Base-by-base conservation (phyloP, 306 rosid species). In the Malus orientalis region DNA sequence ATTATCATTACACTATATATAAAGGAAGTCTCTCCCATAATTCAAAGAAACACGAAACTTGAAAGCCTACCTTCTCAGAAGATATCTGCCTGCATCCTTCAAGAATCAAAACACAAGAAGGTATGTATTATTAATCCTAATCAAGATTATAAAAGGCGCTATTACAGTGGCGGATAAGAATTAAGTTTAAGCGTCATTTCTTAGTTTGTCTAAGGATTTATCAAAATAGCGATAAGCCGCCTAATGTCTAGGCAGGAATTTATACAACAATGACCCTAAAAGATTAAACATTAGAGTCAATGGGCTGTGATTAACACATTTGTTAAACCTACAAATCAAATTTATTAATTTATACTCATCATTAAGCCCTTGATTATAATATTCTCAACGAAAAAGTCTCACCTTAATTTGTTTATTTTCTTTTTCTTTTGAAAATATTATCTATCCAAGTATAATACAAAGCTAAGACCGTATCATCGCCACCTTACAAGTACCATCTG, bases 151-250 rank as follows among this genome's bases (percentile, higher is more conserved):
- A 38, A 38, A 7, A 38, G 42, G 9, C 2, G 42, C 42, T 38
- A 38, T 10, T 38, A 38, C 9, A 1, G 10, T 0, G 10, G 10
- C 2, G 0, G 42, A 38, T 9, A 38, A 38, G 10, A 38, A 38
- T 7, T 9, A 38, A 2, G 10, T 7, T 1, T 38, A 38, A 0
- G 0, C 10, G 2, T 0, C 0, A 38, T 38, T 38, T 36, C 1
- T 36, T 36, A 36, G 7, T 36, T 36, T 2, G 0, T 36, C 0
- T 36, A 36, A 36, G 0, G 9, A 38, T 38, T 6, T 36, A 36
- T 36, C 2, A 36, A 2, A 36, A 6, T 38, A 9, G 10, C 2
- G 10, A 38, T 9, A 0, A 38, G 2, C 10, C 2, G 9, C 2
- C 9, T 38, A 38, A 38, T 2, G 2, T 7, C 42, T 38, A 38